Base-by-base conservation (phyloP, 306 rosid species). In the Castanea mollissima region DNA sequence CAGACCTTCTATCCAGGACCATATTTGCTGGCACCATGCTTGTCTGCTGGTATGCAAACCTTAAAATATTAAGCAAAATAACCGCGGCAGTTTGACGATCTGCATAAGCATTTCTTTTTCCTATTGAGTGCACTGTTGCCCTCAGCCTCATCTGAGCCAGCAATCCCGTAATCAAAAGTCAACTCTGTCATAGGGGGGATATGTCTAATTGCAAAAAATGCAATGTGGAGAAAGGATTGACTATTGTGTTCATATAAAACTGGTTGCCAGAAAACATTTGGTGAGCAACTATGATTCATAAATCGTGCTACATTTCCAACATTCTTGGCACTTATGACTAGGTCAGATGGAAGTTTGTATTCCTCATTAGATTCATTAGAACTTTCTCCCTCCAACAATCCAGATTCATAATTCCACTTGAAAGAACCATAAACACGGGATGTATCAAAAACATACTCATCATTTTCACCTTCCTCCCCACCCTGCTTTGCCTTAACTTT, bases 251-350 rank as follows among this genome's bases (percentile, higher is more conserved):
- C 90, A 71, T 86, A 83, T 35, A 83, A 15, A 49, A 89, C 79
- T 14, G 96, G 96, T 79, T 87, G 93, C 93, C 96, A 91, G 72
- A 91, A 86, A 27, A 87, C 86, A 86, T 87, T 91, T 55, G 96
- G 90, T 64, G 88, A 86, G 86, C 96, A 91, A 55, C 93, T 83
- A 83, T 91, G 96, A 31, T 91, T 91, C 83, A 91, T 91, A 80
- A 87, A 91, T 23, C 96, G 86, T 59, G 88, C 87, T 62, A 91
- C 91, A 75, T 91, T 91, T 75, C 93, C 96, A 72, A 76, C 76
- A 67, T 81, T 73, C 62, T 81, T 86, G 49, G 93, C 90, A 84
- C 88, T 91, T 78, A 91, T 84, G 80, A 86, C 54, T 54, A 87
- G 81, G 74, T 85, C 91, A 71, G 79, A 86, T 5, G 87, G 83